Base-by-base conservation (phyloP, 768 basidiomycete species). In the Leccinellum rugosiceps region DNA sequence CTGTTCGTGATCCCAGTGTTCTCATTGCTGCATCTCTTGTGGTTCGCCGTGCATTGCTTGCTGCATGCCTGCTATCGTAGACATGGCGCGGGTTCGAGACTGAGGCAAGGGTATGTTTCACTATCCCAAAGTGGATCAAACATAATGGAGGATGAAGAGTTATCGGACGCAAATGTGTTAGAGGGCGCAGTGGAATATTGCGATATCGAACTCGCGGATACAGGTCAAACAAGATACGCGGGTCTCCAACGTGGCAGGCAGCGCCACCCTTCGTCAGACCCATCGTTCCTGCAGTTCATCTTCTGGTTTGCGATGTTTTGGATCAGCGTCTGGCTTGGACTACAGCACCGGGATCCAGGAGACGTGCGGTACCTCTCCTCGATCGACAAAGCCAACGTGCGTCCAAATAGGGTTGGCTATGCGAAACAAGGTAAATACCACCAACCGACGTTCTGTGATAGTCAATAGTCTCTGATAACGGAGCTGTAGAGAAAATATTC, bases 1-100 rank as follows among this genome's bases (percentile, higher is more conserved):
- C 30, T 68, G 30, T 63, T 58, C 19, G 50, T 55, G 2, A 44
- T 62, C 3, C 65, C 66, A 6, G 8, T 23, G 6, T 44, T 68
- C 6, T 50, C 66, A 0, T 50, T 49, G 5, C 15, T 62, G 9
- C 65, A 65, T 1, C 26, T 63, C 38, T 1, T 30, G 3, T 50
- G 53, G 52, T 50, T 62, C 47, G 43, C 25, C 0, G 15, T 17
- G 15, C 3, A 26, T 19, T 32, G 23, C 15, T 13, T 47, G 23
- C 38, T 35, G 1, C 34, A 4, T 3, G 28, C 17, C 19, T 21
- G 25, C 15, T 30, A 21, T 6, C 8, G 11, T 11, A 31, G 21
- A 17, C n/a, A 21, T 17, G 10, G 15, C 5, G 1, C 41, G 15
- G 23, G 9, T 25, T 19, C 30, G 17, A 31, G 48, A 34, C 32